Evolutionary conservation across 2,329 filamentous ascomycete species (phyloP).

Genomic region (Diaporthe australafricana): DNA sequence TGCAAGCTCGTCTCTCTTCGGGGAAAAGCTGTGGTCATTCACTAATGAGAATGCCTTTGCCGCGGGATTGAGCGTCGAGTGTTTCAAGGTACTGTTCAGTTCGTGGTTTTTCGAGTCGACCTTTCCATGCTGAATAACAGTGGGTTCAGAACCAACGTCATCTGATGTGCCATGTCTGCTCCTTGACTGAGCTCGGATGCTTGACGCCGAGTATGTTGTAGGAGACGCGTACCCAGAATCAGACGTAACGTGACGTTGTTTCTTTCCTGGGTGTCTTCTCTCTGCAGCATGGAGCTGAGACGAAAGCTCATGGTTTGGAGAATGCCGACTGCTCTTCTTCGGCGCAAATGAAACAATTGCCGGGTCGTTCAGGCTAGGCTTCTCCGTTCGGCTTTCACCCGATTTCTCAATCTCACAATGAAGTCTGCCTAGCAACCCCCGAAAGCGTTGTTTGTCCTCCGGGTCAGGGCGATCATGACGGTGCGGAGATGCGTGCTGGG

Average conservation of each 20-base stretch:
- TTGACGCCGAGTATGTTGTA: constrained; percentile 12
- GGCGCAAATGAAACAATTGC: constrained; percentile 21
- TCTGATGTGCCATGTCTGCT: background rate
- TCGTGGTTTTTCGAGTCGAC: background rate
- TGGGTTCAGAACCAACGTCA: background rate
- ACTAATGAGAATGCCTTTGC: constrained; percentile 32
- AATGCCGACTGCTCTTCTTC: background rate
- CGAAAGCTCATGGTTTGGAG: background rate
- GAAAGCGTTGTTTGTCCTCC: constrained; percentile 33
- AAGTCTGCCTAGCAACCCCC: constrained; percentile 30
- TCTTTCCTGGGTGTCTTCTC: background rate
- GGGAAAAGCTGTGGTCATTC: background rate
- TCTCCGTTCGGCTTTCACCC: background rate
- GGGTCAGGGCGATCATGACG: background rate
- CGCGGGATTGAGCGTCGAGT: constrained; percentile 32
- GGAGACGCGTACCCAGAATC: constrained; percentile 35
- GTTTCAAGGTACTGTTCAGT: constrained; percentile 17
- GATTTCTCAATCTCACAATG: background rate
- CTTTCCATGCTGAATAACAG: background rate
- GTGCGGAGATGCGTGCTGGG: background rate
- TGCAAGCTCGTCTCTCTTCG: background rate
- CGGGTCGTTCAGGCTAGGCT: background rate
- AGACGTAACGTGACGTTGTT: background rate
- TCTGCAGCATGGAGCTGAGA: background rate
- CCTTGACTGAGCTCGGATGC: constrained; percentile 18